Evolutionary conservation across 805 yeast genomes (phyloP).

Genomic region (Naumovozyma castellii): DNA sequence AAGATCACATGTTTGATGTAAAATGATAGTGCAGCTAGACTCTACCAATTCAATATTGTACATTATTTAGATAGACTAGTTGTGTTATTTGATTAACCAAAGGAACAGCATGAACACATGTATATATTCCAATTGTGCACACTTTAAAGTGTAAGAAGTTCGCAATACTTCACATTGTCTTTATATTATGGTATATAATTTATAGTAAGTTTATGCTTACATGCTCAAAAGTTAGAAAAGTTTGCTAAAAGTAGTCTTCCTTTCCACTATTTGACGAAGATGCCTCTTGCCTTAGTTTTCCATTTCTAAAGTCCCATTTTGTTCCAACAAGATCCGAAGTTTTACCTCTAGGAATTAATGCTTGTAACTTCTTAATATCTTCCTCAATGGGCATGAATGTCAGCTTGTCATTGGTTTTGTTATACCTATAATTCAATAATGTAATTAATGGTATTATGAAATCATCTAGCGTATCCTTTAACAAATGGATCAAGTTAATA

Average conservation of each 20-base stretch:
- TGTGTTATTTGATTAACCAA: too few relatives aligned
- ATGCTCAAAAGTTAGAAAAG: not conserved
- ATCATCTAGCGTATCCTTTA: slow-evolving; percentile 18
- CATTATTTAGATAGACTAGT: too few relatives aligned
- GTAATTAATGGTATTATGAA: slow-evolving; percentile 23
- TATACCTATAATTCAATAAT: slow-evolving; percentile 22
- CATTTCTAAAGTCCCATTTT: slow-evolving; percentile 16
- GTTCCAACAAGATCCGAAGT: slow-evolving; percentile 16
- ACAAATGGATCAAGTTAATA: slow-evolving; percentile 15
- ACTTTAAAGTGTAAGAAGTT: too few relatives aligned
- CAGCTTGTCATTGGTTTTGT: slow-evolving; percentile 24
- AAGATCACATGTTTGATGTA: too few relatives aligned
- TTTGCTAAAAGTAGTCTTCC: not conserved
- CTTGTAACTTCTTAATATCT: slow-evolving; percentile 9
- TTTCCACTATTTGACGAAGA: not conserved
- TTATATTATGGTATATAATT: too few relatives aligned
- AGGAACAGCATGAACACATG: too few relatives aligned
- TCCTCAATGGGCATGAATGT: slow-evolving; percentile 16
- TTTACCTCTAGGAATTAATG: slow-evolving; percentile 21
- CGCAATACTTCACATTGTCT: too few relatives aligned
- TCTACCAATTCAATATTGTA: too few relatives aligned
- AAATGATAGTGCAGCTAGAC: too few relatives aligned
- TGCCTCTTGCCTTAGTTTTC: not conserved
- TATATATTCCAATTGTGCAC: too few relatives aligned
- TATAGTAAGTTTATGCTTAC: too few relatives aligned